Evolutionary conservation across 2,329 filamentous ascomycete genomes (phyloP), one percentile per base, ranked within the genome.

Genomic region (Epichloe coenophiala): DNA sequence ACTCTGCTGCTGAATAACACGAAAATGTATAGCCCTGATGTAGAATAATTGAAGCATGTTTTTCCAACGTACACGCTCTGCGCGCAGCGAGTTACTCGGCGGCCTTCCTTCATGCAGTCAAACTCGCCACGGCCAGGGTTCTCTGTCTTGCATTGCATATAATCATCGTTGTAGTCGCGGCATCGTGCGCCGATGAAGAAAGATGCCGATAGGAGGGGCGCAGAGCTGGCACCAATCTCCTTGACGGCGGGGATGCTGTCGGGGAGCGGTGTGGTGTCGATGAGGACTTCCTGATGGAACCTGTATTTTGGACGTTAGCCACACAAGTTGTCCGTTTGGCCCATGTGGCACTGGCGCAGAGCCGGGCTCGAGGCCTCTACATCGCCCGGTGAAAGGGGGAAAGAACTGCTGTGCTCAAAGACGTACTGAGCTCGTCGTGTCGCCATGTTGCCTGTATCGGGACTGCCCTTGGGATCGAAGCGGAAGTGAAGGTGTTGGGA

Each of bases 131-230:
- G 82, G 62, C 93, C 93, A 56, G 87, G 84, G 62, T 88, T 83
- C 72, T 96, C 89, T 60, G 81, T 87, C 84, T 98, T 98, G 85
- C 93, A 98, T 75, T 95, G 87, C 91, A 98, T 98, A 74, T 86
- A 98, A 73, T 98, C 93, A 76, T 98, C 93, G 71, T 97, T 97
- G 78, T 90, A 98, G 55, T 86, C 76, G 68, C 80, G 85, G 83
- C 93, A 98, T 65, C 91, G 84, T 59, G 89, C 90, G 56, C 93
- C 93, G 66, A 98, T 98, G 70, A 97, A 98, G 78, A 87, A 98
- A 48, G 88, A 83, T 35, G 93, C 93, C 57, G 88, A 95, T 53
- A 95, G 76, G 43, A 98, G 79, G 50, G 93, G 93, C 39, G 90
- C 93, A 52, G 91, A 97, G 63, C 84, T 95, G 64, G 88, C 81